A percentile compares a stretch with the other conserved stretches of the same genome.
phyloP scores from a whole-genome alignment of 2,329 filamentous ascomycete genomes.

The Trichoderma brevicompactum region DNA sequence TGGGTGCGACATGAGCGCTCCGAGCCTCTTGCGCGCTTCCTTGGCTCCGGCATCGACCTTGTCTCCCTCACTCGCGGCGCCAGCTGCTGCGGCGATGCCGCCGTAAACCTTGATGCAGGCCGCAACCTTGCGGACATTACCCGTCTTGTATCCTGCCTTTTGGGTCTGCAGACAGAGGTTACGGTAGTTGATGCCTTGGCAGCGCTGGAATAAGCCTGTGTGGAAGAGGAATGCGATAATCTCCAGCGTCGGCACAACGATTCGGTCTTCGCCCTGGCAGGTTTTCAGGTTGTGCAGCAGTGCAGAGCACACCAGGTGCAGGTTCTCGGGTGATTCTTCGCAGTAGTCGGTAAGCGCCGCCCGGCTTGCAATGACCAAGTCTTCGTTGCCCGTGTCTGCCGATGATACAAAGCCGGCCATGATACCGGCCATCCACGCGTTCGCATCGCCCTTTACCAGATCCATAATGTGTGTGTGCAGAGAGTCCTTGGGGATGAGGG shows the following conservation, averaged over 20 bases:
- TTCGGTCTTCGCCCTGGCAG: slow-evolving; percentile 66
- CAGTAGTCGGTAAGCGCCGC: slow-evolving; percentile 65
- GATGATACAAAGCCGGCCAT: slow-evolving; percentile 72
- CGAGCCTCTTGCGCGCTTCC: slow-evolving; percentile 69
- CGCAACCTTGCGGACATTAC: slow-evolving; percentile 79
- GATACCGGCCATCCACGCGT: slow-evolving; percentile 56
- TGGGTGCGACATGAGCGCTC: slow-evolving; percentile 75
- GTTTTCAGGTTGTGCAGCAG: slow-evolving; percentile 59
- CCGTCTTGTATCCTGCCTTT: slow-evolving; percentile 80
- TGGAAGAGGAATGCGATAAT: slow-evolving; percentile 78
- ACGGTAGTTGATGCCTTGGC: slow-evolving; percentile 50
- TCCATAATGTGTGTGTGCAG: slow-evolving; percentile 46
- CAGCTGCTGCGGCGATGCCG: slow-evolving; percentile 57
- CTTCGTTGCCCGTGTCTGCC: slow-evolving; percentile 77
- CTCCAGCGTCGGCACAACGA: slow-evolving; percentile 76
- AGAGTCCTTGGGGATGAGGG: slow-evolving; percentile 46
- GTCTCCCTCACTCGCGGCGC: slow-evolving; percentile 44
- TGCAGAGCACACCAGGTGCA: slow-evolving; percentile 53
- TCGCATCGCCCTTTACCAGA: slow-evolving; percentile 40
- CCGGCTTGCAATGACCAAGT: slow-evolving; percentile 71
- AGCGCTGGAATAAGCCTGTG: slow-evolving; percentile 53
- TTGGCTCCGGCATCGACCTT: slow-evolving; percentile 44
- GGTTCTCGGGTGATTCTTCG: slow-evolving; percentile 44
- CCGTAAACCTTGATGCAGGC: slow-evolving; percentile 81
- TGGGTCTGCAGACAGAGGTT: slow-evolving; percentile 72